Evolutionary conservation across 129 eudicot genomes (phyloP), one percentile per base, ranked within the genome.

Genomic region (Tanacetum coccineum): DNA sequence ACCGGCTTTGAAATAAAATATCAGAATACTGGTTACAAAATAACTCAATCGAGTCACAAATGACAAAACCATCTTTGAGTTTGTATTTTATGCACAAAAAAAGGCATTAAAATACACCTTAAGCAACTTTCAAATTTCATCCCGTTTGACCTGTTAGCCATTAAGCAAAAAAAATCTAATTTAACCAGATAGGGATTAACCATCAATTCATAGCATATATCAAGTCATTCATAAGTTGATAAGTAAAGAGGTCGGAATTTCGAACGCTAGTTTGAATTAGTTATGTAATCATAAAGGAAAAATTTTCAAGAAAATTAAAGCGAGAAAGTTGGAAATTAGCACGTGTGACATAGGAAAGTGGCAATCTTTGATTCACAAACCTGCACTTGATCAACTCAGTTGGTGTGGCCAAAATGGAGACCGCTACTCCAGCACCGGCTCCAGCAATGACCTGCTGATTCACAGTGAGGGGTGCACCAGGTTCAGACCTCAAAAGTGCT

Each of bases 321-420:
- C 13, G 2, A 30, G 42, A 36, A 36, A 36, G 65, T 30, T 70
- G 58, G 59, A 57, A 57, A 25, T 28, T 47, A 59, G 67, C 60
- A 70, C 40, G 39, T 36, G 17, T 14, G 19, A 25, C 56, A 26
- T 36, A 20, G 61, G 10, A 36, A 36, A 8, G 42, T 36, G 49
- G 32, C 47, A 45, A 21, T 46, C 44, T 59, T 70, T 59, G 28
- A 59, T 36, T 59, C 20, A 74, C 74, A 49, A 48, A 88, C 98
- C 98, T 83, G 96, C 98, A 92, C 82, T 92, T 92, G 79, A 92
- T 80, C 70, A 92, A 72, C 74, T 92, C 98, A 42, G 96, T 86
- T 14, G 96, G 98, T 74, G 95, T 85, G 32, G 98, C 98, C 57
- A 92, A 74, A 65, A 92, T 56, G 12, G 96, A 74, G 17, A 92